Evolutionary conservation across 2,329 filamentous ascomycete genomes (phyloP).

Genomic region (Cordyceps cicadae): DNA sequence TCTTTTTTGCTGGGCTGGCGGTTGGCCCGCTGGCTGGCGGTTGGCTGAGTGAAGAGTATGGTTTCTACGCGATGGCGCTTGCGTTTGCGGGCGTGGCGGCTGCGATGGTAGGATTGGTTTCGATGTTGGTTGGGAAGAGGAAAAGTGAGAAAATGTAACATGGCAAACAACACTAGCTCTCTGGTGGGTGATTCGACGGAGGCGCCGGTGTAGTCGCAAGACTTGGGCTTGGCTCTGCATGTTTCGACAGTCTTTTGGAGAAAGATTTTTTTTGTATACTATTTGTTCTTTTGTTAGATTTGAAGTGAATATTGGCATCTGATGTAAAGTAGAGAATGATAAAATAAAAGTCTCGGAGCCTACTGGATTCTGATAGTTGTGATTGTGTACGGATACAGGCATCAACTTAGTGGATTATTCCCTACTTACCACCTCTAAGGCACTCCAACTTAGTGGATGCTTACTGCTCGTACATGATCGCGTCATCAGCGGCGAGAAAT

Average conservation of each 20-base stretch:
- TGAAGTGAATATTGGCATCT: too few species aligned
- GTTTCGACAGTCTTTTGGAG: background rate
- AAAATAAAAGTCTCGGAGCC: too few species aligned
- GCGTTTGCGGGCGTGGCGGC: background rate
- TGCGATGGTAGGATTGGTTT: background rate
- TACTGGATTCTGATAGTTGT: too few species aligned
- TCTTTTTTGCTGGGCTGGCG: conserved; percentile 7
- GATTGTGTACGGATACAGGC: too few species aligned
- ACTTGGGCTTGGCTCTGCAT: background rate
- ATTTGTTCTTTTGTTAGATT: background rate
- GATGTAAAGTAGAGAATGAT: too few species aligned
- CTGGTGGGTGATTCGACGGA: background rate
- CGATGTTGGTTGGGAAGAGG: background rate
- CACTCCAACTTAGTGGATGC: too few species aligned
- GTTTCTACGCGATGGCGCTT: background rate
- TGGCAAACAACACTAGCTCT: background rate
- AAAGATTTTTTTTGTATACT: background rate
- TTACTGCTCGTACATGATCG: conserved; percentile 1
- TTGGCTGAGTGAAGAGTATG: background rate
- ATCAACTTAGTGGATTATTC: too few species aligned
- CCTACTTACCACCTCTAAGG: too few species aligned
- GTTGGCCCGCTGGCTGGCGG: conserved; percentile 6
- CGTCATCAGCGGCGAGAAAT: background rate
- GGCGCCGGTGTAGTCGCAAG: background rate
- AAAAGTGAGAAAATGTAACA: background rate